phyloP scores from a whole-genome alignment of 345 rosid genomes.

The Populus pruinosa region DNA sequence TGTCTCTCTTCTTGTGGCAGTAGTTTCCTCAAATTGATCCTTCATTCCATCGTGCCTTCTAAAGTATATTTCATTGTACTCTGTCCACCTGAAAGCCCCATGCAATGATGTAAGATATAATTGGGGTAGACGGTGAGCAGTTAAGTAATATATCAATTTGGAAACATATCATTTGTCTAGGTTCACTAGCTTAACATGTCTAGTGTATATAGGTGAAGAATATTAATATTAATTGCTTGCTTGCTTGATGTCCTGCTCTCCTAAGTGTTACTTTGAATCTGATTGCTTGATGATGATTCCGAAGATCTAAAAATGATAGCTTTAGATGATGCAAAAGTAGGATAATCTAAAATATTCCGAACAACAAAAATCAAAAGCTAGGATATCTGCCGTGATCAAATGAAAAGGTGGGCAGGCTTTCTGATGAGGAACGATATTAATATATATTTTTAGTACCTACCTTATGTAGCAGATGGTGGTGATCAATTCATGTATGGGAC shows the following conservation, averaged over 20 bases:
- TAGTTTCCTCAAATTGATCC: neutral
- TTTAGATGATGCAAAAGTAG: neutral
- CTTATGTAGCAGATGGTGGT: neutral
- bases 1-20: neutral
- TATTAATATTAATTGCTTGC: neutral
- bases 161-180: neutral
- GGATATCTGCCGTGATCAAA: neutral
- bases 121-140: too few species aligned
- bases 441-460: neutral
- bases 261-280: neutral
- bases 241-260: neutral
- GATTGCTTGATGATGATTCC: neutral
- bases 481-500: too few species aligned
- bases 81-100: neutral
- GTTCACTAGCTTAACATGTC: neutral
- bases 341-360: neutral
- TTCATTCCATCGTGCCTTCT: neutral
- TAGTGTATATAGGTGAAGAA: neutral
- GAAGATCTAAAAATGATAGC: neutral
- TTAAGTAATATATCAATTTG: neutral
- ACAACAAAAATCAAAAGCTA: neutral
- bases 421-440: neutral
- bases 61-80: too few species aligned
- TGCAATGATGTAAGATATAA: neutral
- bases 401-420: neutral